These are phyloP conservation scores for Acer saccharum DNA, from an alignment of 345 rosid species.

Conservation along the genomic window DNA sequence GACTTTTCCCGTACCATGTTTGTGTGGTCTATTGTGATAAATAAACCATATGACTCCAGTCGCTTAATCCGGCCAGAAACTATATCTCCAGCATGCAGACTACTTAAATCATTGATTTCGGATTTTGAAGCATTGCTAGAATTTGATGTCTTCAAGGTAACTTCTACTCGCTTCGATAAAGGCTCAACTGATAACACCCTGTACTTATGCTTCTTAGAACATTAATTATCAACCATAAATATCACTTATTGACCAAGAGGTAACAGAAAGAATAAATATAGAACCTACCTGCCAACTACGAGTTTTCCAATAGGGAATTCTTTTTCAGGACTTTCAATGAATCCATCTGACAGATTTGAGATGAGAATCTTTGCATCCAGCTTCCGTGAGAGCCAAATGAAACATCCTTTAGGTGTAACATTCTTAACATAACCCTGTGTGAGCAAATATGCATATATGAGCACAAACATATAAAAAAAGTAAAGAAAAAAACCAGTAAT, in stretches of 20 bases:
- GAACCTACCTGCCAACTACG: conserved; percentile 71
- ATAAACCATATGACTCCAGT: conserved; percentile 82
- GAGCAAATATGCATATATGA: conserved; percentile 16
- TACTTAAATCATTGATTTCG: conserved; percentile 49
- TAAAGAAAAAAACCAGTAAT: neutral
- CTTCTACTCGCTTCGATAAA: conserved; percentile 79
- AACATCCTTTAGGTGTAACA: conserved; percentile 81
- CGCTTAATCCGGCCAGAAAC: conserved; percentile 73
- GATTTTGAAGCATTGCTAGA: conserved; percentile 46
- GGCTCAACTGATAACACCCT: conserved; percentile 90
- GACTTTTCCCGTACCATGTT: conserved; percentile 61
- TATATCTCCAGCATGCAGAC: conserved; percentile 59
- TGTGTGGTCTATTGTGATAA: conserved; percentile 59
- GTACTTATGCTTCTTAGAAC: conserved; percentile 34
- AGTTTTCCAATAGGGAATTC: conserved; percentile 93
- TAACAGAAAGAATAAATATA: conserved; percentile 15
- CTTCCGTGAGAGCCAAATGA: conserved; percentile 79
- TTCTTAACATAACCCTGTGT: conserved; percentile 93
- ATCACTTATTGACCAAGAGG: conserved; percentile 10
- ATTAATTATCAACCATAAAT: neutral
- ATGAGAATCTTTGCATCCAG: conserved; percentile 81
- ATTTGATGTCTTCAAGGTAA: conserved; percentile 65
- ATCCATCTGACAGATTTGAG: conserved; percentile 81
- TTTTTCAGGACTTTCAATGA: conserved; percentile 60
- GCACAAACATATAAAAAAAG: neutral